Evolutionary conservation across 441 rosid species (phyloP), one percentile per base, ranked within the genome.

Genomic region (Croton laevigatus): DNA sequence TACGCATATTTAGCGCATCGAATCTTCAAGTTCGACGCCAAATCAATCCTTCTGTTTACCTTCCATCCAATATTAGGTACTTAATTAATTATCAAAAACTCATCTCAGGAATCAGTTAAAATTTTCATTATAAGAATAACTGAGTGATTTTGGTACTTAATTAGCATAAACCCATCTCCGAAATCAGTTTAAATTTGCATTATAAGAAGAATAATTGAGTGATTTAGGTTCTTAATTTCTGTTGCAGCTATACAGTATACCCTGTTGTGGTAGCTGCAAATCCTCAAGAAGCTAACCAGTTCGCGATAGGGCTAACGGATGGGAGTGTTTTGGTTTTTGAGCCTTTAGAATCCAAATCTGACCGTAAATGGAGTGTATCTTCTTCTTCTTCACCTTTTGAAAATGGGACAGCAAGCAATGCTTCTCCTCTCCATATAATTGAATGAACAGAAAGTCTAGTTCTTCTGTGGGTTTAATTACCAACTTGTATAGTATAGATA

Each of bases 281-380:
- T 76, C 96, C 97, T 4, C 84, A 79, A 14, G 87, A 86, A 59
- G 81, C 88, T 8, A 84, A 86, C 77, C 93, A 90, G 80, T 88
- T 90, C 70, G 89, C 93, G 0, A 36, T 90, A 23, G 97, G 96
- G 60, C 86, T 88, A 10, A 72, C 85, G 5, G 87, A 87, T 59
- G 96, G 96, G 14, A 68, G 73, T 1, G 86, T 90, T 27, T 75
- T 82, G 53, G 84, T 92, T 32, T 75, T 90, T 8, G 93, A 90
- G 71, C 94, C 97, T 1, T 79, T 81, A 11, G 96, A 90, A 53
- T 78, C 86, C 0, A 94, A 90, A 53, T 78, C 86, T 0, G 86
- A 86, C 11, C 82, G 80, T 2, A 79, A 78, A 83, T 88, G 96
- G 96, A 85, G 82, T n/a, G 63, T 68, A 52, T 72, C 82, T 3